Evolutionary conservation across 495 filamentous ascomycete species (phyloP), one percentile per base, ranked within the genome.

Genomic region (Penicillium coffeae): DNA sequence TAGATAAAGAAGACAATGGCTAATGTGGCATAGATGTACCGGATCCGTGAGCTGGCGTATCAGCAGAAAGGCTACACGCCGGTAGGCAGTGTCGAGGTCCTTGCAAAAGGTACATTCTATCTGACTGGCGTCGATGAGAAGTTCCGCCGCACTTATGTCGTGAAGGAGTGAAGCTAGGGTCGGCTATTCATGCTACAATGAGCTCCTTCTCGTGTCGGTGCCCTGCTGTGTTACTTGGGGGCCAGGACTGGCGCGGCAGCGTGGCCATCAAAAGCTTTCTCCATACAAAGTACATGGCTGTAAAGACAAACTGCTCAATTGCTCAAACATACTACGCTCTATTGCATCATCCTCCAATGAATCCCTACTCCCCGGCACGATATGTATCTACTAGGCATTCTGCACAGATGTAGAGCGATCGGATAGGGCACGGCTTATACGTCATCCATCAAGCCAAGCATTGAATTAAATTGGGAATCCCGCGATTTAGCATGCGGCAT

Each of bases 1-100:
- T n/a, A n/a, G n/a, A n/a, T n/a, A n/a, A n/a, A n/a, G n/a, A n/a
- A n/a, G n/a, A n/a, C n/a, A n/a, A n/a, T n/a, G n/a, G 35, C 35
- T 14, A 38, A 18, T 4, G n/a, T 53, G 38, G 25, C 25, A 48
- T 35, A 88, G 87, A 89, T 91, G 84, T 94, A 89, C 68, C 77
- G 84, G 42, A 72, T 91, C 51, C 83, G 89, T 51, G 86, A 91
- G 71, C 76, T 83, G 64, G 89, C 88, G 47, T 89, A 94, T 63
- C 76, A 91, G 48, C 77, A 92, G 73, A 91, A 88, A 69, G 60
- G 77, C 67, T 93, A 83, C 66, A 79, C 67, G 25, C 88, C 89
- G 32, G 59, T 71, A 38, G 89, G 89, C 42, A 79, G 78, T 21
- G 54, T 77, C 4, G 83, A 85, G 7, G 84, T 78, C 46, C 77